phyloP scores from a whole-genome alignment of 768 basidiomycete genomes.

The Galerina sulciceps region DNA sequence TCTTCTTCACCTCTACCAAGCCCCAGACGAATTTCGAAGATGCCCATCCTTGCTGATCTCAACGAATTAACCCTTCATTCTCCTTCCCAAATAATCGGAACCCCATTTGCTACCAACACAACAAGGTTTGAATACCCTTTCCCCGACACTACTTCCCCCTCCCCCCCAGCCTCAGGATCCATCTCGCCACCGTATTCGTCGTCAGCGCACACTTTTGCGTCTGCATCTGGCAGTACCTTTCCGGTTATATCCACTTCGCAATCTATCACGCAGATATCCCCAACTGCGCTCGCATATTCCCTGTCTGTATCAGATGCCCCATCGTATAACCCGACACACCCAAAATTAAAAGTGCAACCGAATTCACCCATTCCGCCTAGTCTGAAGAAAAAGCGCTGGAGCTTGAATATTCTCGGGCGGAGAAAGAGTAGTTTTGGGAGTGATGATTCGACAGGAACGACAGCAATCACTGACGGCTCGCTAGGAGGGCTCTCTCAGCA shows the following conservation, averaged over 20 bases:
- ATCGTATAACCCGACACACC: slow-evolving; percentile 8
- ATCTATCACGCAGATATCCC: neutral
- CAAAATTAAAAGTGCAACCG: slow-evolving; percentile 15
- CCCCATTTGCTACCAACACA: slow-evolving; percentile 27
- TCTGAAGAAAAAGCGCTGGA: slow-evolving; percentile 22
- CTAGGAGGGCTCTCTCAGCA: neutral
- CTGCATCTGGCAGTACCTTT: slow-evolving; percentile 1
- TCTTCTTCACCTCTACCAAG: neutral
- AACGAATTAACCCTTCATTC: slow-evolving; percentile 30
- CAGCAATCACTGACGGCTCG: neutral
- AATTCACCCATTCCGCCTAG: slow-evolving; percentile 21
- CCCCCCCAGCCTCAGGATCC: neutral
- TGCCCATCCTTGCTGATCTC: slow-evolving; percentile 25
- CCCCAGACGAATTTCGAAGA: slow-evolving; percentile 6
- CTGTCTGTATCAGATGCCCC: neutral
- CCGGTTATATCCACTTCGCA: neutral
- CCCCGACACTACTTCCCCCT: slow-evolving; percentile 23
- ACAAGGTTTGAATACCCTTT: slow-evolving; percentile 35
- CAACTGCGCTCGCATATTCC: neutral
- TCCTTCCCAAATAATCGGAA: slow-evolving; percentile 32
- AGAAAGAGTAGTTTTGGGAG: slow-evolving; percentile 11
- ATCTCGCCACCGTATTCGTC: neutral
- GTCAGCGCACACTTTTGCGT: neutral
- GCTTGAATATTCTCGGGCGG: slow-evolving; percentile 13
- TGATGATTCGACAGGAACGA: neutral